A percentile compares a stretch with the other conserved stretches of the same genome.
phyloP scores from a whole-genome alignment of 108 stramenopile species.

The Schizochytrium sp. region DNA sequence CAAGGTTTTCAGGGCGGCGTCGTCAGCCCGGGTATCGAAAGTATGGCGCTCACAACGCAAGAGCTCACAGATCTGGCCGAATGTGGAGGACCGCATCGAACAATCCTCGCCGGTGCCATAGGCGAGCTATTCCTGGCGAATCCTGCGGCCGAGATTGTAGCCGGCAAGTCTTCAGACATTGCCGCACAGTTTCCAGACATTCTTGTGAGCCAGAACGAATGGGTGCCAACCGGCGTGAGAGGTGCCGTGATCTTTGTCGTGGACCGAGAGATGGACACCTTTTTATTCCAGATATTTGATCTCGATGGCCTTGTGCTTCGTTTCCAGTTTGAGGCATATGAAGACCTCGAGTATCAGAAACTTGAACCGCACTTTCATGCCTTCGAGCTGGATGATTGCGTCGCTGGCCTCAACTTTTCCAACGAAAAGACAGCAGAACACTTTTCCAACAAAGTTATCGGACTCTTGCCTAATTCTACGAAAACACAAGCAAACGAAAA shows the following conservation, averaged over 20 bases:
- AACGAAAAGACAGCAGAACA: background rate
- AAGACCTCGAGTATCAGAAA: background rate
- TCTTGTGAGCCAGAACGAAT: background rate
- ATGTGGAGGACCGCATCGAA: background rate
- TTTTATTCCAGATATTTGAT: background rate
- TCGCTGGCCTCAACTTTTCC: background rate
- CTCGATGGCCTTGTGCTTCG: background rate
- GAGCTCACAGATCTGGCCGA: background rate
- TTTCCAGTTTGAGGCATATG: background rate
- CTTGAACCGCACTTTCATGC: background rate
- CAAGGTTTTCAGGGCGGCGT: too few relatives aligned
- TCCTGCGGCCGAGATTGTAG: background rate
- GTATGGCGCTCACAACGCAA: background rate
- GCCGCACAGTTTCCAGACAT: background rate
- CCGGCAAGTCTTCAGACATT: background rate
- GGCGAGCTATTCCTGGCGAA: background rate
- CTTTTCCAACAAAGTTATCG: background rate
- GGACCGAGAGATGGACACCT: background rate
- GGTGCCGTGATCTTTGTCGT: background rate
- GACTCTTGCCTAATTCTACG: background rate
- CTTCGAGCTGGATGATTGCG: constrained; percentile 12
- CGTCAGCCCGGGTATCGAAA: too few relatives aligned
- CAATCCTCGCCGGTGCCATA: background rate
- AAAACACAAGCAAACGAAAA: too few relatives aligned
- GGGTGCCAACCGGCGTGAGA: background rate